Base-by-base conservation (phyloP, 78 protist genomes). In the Chrysochromulina tobinii region DNA sequence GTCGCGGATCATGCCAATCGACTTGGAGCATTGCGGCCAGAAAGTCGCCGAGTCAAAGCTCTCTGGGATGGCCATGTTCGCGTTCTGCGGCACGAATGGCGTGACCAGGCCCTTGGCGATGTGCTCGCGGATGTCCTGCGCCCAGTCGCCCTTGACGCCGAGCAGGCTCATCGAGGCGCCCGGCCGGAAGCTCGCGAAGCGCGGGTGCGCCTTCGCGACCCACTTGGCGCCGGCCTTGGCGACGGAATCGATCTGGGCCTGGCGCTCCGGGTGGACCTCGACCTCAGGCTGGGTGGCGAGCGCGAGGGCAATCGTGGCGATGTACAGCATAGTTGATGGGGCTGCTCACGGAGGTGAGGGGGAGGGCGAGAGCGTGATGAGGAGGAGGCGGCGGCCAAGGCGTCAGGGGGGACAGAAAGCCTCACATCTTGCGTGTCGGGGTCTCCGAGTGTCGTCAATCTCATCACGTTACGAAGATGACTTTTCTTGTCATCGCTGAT, bases 1-100 rank as follows among this genome's bases (percentile, higher is more conserved):
- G 91, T 92, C 93, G 88, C 90, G 91, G 89, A 94, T 92, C 61
- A 83, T 59, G 50, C 90, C 91, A 81, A 94, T 94, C 73, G 64
- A 9, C 12, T 5, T 3, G 48, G 88, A 15, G 88, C 66, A 83
- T 14, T 61, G 7, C 3, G 68, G 68, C 89, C 89, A 86, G 89
- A 59, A 3, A 4, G 68, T 61, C 72, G 8, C 89, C 23, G 61
- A 48, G 89, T 86, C 89, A 72, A 86, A 86, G 21, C 25, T 4
- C 69, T 25, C 58, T 2, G 89, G 68, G 57, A 38, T n/a, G 21
- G 7, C 48, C 27, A 58, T 17, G 15, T 2, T 14, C 12, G 7
- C 50, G 55, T 4, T 20, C 23, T 64, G 25, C 38, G 38, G 38
- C 9, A 27, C 66, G 69, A 27, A 84, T 9, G 12, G 53, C 15